phyloP scores from a whole-genome alignment of 345 rosid genomes.

The Physaria fendleri region DNA sequence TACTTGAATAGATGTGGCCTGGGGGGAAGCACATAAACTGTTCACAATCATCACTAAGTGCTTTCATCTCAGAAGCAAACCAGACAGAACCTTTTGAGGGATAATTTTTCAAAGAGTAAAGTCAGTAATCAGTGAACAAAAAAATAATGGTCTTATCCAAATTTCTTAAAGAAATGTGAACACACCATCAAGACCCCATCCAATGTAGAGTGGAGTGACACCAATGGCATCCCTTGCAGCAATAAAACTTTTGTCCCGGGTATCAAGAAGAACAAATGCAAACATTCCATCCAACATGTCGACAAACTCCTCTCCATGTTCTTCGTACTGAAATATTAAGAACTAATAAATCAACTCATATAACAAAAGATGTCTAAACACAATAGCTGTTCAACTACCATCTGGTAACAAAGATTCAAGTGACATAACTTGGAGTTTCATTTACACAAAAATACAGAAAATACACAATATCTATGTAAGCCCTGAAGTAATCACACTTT shows the following conservation, averaged over 20 bases:
- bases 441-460: neutral
- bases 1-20: slow-evolving; percentile 82
- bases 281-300: slow-evolving; percentile 82
- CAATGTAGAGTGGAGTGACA: slow-evolving; percentile 70
- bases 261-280: slow-evolving; percentile 76
- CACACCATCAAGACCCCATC: slow-evolving; percentile 89
- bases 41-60: slow-evolving; percentile 81
- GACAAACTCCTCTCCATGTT: slow-evolving; percentile 67
- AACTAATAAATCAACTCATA: neutral
- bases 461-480: neutral
- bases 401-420: neutral
- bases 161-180: slow-evolving; percentile 8
- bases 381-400: neutral
- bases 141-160: neutral
- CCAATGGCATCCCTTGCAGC: slow-evolving; percentile 82
- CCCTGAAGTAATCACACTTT: neutral
- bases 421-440: neutral
- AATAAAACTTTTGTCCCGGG: slow-evolving; percentile 65
- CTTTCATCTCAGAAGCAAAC: slow-evolving; percentile 97
- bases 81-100: slow-evolving; percentile 58
- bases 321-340: slow-evolving; percentile 54
- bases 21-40: slow-evolving; percentile 65
- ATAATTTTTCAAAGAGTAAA: neutral
- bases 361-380: neutral
- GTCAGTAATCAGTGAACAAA: neutral